phyloP scores from a whole-genome alignment of 176 grass and related monocot species.

The Poa annua region DNA sequence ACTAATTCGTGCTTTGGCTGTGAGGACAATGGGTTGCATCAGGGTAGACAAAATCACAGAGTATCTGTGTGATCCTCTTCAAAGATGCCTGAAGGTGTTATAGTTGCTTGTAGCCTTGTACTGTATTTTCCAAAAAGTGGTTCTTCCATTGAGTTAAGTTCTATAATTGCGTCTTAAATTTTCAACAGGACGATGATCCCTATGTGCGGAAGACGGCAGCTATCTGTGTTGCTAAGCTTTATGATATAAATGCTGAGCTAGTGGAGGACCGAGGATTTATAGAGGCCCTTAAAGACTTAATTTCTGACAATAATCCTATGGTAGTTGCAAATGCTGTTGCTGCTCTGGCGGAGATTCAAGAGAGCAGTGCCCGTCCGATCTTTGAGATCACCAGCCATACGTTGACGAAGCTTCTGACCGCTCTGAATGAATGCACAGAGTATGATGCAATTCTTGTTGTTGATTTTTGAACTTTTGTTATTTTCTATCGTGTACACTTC shows the following conservation, averaged over 20 bases:
- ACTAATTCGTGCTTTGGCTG: constrained; percentile 95
- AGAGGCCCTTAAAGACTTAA: constrained; percentile 91
- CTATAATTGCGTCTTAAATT: constrained; percentile 27
- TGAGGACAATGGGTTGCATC: constrained; percentile 99
- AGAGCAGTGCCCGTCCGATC: constrained; percentile 70
- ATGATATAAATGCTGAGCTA: constrained; percentile 98
- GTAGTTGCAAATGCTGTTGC: constrained; percentile 99
- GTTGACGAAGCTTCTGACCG: constrained; percentile 94
- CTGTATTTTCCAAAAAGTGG: constrained; percentile 12
- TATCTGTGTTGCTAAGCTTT: constrained; percentile 98
- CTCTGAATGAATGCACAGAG: constrained; percentile 99
- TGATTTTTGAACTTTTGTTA: constrained; percentile 18
- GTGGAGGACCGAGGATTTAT: constrained; percentile 98
- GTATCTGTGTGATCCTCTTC: constrained; percentile 98
- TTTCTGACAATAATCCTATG: constrained; percentile 99
- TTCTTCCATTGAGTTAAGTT: constrained; percentile 12
- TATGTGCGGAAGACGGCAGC: constrained; percentile 99
- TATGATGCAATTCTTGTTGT: constrained; percentile 51
- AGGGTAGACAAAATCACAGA: constrained; percentile 99
- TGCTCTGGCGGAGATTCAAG: constrained; percentile 96
- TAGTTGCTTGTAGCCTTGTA: constrained; percentile 27
- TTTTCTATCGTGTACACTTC: not conserved
- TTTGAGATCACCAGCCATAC: constrained; percentile 99
- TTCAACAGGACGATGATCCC: constrained; percentile 91
- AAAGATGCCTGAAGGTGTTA: constrained; percentile 96